Percentiles rank a stretch among this genome's conserved stretches.
These are phyloP conservation scores for Cladosporium austrohemisphaericum DNA, from an alignment of 2,329 filamentous ascomycete genomes.

Conservation along the genomic window DNA sequence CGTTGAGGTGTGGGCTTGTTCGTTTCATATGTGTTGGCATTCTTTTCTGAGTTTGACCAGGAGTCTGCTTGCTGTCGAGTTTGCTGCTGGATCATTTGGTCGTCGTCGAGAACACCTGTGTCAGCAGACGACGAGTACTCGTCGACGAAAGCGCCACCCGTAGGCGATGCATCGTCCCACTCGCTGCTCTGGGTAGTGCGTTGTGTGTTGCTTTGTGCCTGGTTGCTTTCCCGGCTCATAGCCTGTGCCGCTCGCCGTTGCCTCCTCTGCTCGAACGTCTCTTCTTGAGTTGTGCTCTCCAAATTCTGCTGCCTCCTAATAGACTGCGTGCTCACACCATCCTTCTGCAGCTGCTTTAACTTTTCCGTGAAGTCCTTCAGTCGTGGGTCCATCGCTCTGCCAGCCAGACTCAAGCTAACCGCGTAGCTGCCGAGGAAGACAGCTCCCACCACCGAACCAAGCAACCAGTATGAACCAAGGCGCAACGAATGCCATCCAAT, in stretches of 20 bases:
- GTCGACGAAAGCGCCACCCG: constrained; percentile 31
- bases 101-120: constrained; percentile 31
- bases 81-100: constrained; percentile 23
- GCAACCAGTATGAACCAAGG: constrained; percentile 27
- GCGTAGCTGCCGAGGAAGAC: constrained; percentile 31
- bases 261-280: constrained; percentile 30
- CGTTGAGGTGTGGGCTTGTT: constrained; percentile 8
- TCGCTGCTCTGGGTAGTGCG: constrained; percentile 5
- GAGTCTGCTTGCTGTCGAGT: constrained; percentile 18
- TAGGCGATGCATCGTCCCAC: constrained; percentile 41
- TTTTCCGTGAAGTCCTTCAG: constrained; percentile 38
- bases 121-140: constrained; percentile 28
- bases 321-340: constrained; percentile 20
- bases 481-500: constrained; percentile 30
- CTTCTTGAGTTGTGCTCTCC: constrained; percentile 21
- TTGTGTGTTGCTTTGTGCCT: constrained; percentile 13
- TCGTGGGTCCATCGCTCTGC: constrained; percentile 38
- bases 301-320: constrained; percentile 17
- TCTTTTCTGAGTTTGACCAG: constrained; percentile 1
- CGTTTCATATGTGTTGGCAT: neutral
- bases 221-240: constrained; percentile 2
- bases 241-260: constrained; percentile 26
- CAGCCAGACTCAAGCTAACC: constrained; percentile 33
- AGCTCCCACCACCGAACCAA: constrained; percentile 35
- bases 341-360: constrained; percentile 31